Conservation (phyloP, 2,329 filamentous ascomycete genomes). For the Fusarium pseudonygamai region DNA sequence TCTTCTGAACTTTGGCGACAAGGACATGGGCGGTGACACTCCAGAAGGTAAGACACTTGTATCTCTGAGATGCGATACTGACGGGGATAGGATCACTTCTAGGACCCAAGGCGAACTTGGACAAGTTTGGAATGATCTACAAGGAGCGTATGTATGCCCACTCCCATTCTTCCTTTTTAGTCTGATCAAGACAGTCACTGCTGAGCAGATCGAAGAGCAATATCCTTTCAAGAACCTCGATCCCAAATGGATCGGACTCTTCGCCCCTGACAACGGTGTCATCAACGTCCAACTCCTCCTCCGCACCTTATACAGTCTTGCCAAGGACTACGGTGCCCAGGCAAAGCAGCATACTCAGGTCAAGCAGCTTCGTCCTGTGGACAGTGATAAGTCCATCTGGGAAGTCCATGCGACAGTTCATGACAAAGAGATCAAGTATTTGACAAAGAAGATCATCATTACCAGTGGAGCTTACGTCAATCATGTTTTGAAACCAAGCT, state of each 20-base stretch:
- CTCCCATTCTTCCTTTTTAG: accelerated
- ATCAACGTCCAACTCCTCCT: conserved; percentile 22
- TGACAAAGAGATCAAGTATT: background rate
- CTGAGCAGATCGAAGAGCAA: conserved; percentile 1
- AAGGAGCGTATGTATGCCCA: background rate
- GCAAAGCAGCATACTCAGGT: conserved; percentile 24
- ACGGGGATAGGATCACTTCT: background rate
- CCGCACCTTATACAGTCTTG: conserved; percentile 6
- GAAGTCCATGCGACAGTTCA: conserved; percentile 5
- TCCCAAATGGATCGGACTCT: conserved; percentile 2
- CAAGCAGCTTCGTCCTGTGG: background rate
- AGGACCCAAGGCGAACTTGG: background rate
- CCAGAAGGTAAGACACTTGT: conserved; percentile 1
- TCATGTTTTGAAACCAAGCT: conserved; percentile 20
- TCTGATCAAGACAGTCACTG: background rate
- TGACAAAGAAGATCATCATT: conserved; percentile 19
- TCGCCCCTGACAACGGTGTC: conserved; percentile 21
- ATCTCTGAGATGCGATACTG: accelerated
- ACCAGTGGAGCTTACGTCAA: conserved; percentile 20
- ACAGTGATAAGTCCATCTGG: conserved; percentile 6
- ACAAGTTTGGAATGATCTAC: conserved; percentile 6
- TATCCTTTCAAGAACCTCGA: conserved; percentile 21
- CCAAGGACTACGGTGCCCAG: conserved; percentile 16
- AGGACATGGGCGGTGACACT: background rate
- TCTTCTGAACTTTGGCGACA: conserved; percentile 31